Conservation (phyloP, 1,284 basidiomycete genomes). For the Naganishia sp. region DNA sequence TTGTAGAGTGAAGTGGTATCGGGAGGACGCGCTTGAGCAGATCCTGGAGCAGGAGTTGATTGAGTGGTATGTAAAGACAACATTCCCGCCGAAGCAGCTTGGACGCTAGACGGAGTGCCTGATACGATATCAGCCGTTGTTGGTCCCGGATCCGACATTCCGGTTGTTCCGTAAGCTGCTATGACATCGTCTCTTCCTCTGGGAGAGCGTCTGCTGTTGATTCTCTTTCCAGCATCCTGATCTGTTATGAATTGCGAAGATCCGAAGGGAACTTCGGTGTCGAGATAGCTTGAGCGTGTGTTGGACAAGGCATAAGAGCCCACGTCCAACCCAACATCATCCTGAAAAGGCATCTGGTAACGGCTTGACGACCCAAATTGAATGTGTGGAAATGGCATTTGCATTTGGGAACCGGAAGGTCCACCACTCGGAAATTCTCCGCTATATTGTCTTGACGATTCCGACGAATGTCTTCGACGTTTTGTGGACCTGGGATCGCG, state of each 20-base stretch:
- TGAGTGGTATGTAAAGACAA: background rate
- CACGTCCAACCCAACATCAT: background rate
- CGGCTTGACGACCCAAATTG: background rate
- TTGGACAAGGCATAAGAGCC: background rate
- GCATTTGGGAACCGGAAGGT: background rate
- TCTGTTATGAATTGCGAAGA: background rate
- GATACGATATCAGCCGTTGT: background rate
- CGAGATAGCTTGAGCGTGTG: background rate
- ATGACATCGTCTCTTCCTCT: background rate
- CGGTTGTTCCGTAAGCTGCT: background rate
- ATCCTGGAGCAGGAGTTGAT: constrained; percentile 8
- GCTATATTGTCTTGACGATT: background rate
- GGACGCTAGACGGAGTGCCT: constrained; percentile 10
- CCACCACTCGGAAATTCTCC: background rate
- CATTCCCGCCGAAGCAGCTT: constrained; percentile 3
- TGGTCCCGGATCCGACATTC: background rate
- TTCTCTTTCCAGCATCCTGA: too few relatives aligned
- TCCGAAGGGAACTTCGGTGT: too few relatives aligned
- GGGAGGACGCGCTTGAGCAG: background rate
- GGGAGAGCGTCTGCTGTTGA: background rate
- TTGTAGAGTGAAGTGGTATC: background rate
- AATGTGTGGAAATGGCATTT: background rate
- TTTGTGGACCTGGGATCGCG: background rate
- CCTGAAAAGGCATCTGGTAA: background rate
- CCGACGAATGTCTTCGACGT: constrained; percentile 10